phyloP scores from a whole-genome alignment of 257 asterid genomes.

The Primulina tabacum region DNA sequence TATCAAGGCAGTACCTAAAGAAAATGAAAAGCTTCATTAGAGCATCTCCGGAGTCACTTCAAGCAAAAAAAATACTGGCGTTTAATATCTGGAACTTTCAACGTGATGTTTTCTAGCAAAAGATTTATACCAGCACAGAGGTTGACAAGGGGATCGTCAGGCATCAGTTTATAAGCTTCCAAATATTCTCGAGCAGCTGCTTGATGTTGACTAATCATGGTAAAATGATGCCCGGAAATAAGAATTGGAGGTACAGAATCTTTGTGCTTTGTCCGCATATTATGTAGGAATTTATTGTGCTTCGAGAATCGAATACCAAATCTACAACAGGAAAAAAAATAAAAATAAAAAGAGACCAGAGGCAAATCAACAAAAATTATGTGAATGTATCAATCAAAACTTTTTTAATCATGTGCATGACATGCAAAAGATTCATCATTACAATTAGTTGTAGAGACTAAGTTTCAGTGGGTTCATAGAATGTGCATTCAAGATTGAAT shows the following conservation, averaged over 20 bases:
- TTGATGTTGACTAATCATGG: slow-evolving; percentile 77
- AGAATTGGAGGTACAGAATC: slow-evolving; percentile 66
- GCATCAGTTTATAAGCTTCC: slow-evolving; percentile 72
- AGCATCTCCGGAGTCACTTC: not conserved
- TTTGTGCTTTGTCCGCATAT: slow-evolving; percentile 58
- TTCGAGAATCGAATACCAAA: slow-evolving; percentile 37
- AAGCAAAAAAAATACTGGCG: slow-evolving; percentile 6
- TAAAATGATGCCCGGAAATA: slow-evolving; percentile 72
- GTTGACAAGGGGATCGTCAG: slow-evolving; percentile 70
- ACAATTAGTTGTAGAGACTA: no score
- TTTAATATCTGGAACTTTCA: not conserved
- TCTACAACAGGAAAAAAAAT: slow-evolving; percentile 31
- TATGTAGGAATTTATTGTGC: slow-evolving; percentile 63
- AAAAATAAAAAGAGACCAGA: no score
- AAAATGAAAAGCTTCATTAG: not conserved
- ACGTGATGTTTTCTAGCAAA: slow-evolving; percentile 9
- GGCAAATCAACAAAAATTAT: slow-evolving; percentile 1
- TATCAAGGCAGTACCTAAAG: slow-evolving; percentile 68
- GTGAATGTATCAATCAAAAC: slow-evolving; percentile 9
- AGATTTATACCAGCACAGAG: slow-evolving; percentile 61
- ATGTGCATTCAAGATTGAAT: no score
- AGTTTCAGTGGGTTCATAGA: no score
- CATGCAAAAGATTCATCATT: not conserved
- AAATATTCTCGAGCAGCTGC: slow-evolving; percentile 75
- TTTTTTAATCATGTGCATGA: not conserved